Conservation (phyloP, 192 early-diverging fungal genomes). For the Backusella morwellensis region DNA sequence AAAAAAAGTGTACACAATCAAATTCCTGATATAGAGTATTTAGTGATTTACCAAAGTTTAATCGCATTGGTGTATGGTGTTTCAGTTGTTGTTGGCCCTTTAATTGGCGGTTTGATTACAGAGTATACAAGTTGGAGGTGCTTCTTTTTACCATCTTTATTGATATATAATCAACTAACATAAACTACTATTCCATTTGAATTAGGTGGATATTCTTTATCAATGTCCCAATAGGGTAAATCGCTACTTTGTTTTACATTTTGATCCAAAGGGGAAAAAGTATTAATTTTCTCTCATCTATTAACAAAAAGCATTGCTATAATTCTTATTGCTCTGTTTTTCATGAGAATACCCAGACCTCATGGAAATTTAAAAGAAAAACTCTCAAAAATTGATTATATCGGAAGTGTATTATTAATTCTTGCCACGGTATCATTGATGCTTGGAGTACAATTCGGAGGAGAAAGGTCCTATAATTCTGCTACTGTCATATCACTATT, state of each 20-base stretch:
- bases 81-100: conserved; percentile 53
- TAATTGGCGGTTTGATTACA: conserved; percentile 60
- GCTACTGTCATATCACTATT: conserved; percentile 56
- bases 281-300: neutral
- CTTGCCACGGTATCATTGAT: conserved; percentile 56
- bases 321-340: conserved; percentile 42
- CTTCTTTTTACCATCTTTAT: neutral
- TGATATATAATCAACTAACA: neutral
- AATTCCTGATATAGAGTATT: neutral
- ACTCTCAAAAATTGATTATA: conserved; percentile 43
- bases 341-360: conserved; percentile 53
- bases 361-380: conserved; percentile 51
- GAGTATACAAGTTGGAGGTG: conserved; percentile 52
- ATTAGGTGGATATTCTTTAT: conserved; percentile 58
- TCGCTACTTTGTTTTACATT: neutral
- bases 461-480: conserved; percentile 63
- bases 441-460: conserved; percentile 72
- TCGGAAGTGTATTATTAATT: conserved; percentile 55
- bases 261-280: neutral
- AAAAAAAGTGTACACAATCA: neutral
- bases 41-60: conserved; percentile 46
- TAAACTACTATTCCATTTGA: neutral
- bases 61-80: conserved; percentile 53
- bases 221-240: conserved; percentile 54
- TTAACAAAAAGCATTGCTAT: conserved; percentile 34